Evolutionary conservation across 2,329 filamentous ascomycete species (phyloP).

Genomic region (Aspergillus puulaauensis): DNA sequence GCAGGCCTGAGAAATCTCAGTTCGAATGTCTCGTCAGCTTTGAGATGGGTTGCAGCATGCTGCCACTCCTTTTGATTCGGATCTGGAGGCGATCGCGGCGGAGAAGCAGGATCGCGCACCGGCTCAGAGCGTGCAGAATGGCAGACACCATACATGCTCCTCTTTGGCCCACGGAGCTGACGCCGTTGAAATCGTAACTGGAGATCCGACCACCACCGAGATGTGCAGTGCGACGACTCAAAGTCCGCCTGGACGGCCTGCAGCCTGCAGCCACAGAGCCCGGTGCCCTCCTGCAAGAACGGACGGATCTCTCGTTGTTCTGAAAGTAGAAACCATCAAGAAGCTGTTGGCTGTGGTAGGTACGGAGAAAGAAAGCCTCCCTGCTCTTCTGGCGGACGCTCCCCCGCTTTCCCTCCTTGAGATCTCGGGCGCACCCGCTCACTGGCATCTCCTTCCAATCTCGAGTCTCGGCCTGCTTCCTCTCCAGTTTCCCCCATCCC

Average conservation of each 20-base stretch:
- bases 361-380: slow-evolving; percentile 15
- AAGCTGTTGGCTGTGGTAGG: no score
- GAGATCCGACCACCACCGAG: slow-evolving; percentile 19
- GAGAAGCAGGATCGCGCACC: slow-evolving; percentile 21
- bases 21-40: not conserved
- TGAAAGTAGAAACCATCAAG: no score
- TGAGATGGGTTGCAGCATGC: not conserved
- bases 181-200: slow-evolving; percentile 21
- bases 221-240: slow-evolving; percentile 11
- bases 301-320: slow-evolving; percentile 1
- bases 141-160: slow-evolving; percentile 6
- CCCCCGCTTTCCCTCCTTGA: slow-evolving; percentile 25
- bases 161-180: slow-evolving; percentile 14
- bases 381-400: slow-evolving; percentile 4
- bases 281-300: slow-evolving; percentile 20
- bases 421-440: slow-evolving; percentile 28
- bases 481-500: not conserved
- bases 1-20: not conserved
- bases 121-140: slow-evolving; percentile 10
- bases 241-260: slow-evolving; percentile 9
- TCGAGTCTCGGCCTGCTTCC: slow-evolving; percentile 10
- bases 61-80: slow-evolving; percentile 14
- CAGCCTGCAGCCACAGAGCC: slow-evolving; percentile 10
- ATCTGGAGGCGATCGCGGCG: slow-evolving; percentile 27
- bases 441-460: slow-evolving; percentile 6